Evolutionary conservation across 202 grass and related monocot genomes (phyloP).

Genomic region (Zoysia matrella): DNA sequence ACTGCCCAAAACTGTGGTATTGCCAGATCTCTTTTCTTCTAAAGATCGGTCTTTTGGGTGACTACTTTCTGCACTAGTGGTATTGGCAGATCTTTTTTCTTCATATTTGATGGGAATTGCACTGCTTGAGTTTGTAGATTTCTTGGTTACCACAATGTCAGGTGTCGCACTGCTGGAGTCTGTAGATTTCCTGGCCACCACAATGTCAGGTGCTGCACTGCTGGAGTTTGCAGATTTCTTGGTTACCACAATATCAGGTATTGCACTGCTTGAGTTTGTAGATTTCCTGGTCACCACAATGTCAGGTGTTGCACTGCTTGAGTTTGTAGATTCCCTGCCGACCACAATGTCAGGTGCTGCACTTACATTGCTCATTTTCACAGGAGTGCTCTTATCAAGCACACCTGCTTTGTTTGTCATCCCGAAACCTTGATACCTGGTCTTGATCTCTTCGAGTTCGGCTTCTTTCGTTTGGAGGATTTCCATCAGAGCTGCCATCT

Average conservation of each 20-base stretch:
- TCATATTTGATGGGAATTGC: neutral
- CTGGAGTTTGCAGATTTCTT: neutral
- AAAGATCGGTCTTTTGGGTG: constrained; percentile 34
- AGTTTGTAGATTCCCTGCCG: no score
- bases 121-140: constrained; percentile 31
- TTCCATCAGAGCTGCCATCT: constrained; percentile 64
- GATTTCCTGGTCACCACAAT: no score
- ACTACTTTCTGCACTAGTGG: neutral
- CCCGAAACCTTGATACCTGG: constrained; percentile 44
- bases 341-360: no score
- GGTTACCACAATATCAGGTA: neutral
- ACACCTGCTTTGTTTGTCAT: constrained; percentile 24
- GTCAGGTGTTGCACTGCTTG: no score
- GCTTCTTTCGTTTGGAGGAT: constrained; percentile 73
- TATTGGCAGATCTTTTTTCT: constrained; percentile 27
- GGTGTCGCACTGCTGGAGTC: no score
- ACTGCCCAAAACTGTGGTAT: constrained; percentile 7
- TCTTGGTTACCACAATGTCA: neutral
- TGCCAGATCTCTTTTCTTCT: constrained; percentile 29
- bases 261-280: no score
- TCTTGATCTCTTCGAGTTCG: constrained; percentile 81
- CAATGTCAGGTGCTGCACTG: no score
- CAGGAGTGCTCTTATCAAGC: constrained; percentile 35
- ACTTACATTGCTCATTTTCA: constrained; percentile 33
- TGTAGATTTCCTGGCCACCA: no score